These are phyloP conservation scores for Catenaria anguillulae DNA, from an alignment of 371 early-diverging fungal species.

Conservation along the genomic window DNA sequence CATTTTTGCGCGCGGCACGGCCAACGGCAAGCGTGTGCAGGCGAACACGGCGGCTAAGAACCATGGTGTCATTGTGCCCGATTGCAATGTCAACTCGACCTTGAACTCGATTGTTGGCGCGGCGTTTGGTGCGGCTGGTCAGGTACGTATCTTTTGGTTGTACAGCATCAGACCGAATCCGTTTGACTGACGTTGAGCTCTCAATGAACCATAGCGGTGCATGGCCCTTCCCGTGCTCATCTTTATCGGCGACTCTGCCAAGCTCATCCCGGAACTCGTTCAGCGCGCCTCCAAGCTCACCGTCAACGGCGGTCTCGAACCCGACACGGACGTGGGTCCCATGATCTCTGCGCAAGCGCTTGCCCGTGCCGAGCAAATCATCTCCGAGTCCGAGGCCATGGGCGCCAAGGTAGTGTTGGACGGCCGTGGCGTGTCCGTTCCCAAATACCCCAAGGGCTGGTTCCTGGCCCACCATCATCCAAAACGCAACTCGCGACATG, in stretches of 20 bases:
- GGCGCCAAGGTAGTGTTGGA: conserved; percentile 83
- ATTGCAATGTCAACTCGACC: conserved; percentile 75
- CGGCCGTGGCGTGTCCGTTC: conserved; percentile 55
- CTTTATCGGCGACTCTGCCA: conserved; percentile 73
- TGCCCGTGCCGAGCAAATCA: conserved; percentile 57
- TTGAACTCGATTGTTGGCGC: conserved; percentile 84
- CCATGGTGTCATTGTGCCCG: conserved; percentile 88
- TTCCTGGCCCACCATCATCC: conserved; percentile 83
- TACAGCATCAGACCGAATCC: conserved; percentile 12
- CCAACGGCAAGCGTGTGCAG: conserved; percentile 83
- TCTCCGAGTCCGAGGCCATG: conserved; percentile 70
- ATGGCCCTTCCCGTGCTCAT: conserved; percentile 85
- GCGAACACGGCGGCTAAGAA: conserved; percentile 96
- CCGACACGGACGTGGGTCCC: conserved; percentile 81
- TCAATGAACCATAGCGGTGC: no score
- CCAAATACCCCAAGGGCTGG: conserved; percentile 72
- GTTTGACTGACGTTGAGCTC: no score
- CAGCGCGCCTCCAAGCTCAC: conserved; percentile 72
- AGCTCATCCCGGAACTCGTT: conserved; percentile 65
- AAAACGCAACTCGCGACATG: conserved; percentile 41
- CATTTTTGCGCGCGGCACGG: conserved; percentile 75
- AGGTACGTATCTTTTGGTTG: no score
- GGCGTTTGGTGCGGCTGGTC: conserved; percentile 94
- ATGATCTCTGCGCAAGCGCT: conserved; percentile 68
- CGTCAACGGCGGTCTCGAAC: conserved; percentile 74